Base-by-base conservation (phyloP, 495 filamentous ascomycete species). In the Cetradonia linearis region DNA sequence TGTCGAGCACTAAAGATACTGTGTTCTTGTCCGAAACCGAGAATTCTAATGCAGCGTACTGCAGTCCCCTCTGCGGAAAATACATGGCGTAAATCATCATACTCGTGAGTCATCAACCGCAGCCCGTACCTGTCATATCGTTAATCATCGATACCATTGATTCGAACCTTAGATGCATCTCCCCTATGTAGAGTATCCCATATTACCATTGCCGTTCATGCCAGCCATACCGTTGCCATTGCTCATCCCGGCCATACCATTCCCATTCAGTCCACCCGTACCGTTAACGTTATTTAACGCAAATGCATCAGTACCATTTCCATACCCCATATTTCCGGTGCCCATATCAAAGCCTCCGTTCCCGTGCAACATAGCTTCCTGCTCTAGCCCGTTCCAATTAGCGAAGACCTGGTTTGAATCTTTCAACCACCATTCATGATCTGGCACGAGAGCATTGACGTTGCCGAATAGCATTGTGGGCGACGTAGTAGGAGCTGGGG, bases 371-470 rank as follows among this genome's bases (percentile, higher is more conserved):
- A 38, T 47, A 11, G 61, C 61, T 36, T 62, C 61, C 1, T 57
- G 56, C 55, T 62, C 66, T 58, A 67, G 25, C 11, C 67, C 59
- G 47, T 63, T 66, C 81, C 81, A 83, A 55, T 73, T 77, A 23
- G 77, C 78, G 57, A 78, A 73, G 44, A 79, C 64, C 8, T 70
- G 69, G 23, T 71, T 72, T 11, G 78, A 71, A 62, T 82, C 79
- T 8, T 72, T 70, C 46, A 79, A 67, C 81, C 80, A 83, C 81
- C 81, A 84, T 38, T 83, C 76, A 54, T 81, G 81, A 47, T 80
- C 76, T 52, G 78, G 74, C 8, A 82, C 74, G 25, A 81, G 62
- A 6, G 74, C 74, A 11, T 80, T 76, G 5, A 78, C 68, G 27
- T 68, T 67, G 7, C 71, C 72, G 13, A 77, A 76, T 27, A 81